Evolutionary conservation across 192 early-diverging fungal species (phyloP), one percentile per base, ranked within the genome.

Genomic region (Phlyctochytrium arcticum): DNA sequence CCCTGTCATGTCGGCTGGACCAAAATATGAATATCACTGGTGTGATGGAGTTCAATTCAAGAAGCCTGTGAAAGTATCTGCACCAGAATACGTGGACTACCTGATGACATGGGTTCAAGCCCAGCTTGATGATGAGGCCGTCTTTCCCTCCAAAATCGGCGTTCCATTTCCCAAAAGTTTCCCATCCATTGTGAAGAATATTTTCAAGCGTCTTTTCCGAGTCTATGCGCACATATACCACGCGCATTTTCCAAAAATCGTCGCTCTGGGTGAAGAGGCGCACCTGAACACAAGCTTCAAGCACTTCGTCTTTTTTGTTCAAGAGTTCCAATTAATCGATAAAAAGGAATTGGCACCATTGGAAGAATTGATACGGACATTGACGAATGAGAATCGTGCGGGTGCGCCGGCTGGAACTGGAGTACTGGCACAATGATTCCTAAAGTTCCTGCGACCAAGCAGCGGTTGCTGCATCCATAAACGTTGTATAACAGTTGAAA

Each of bases 211-310:
- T 32, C 82, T 98, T 51, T 88, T 94, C 66, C 83, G 95, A 6
- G 90, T 98, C 27, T 96, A 96, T 68, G 95, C 93, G 5, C 95
- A 98, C 61, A 83, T 98, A 32, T 98, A 96, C 75, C 83, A 89
- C 67, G 80, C 88, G 26, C 95, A 98, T 68, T 89, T 91, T 47
- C 76, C 83, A 12, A 78, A 76, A 46, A 82, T 95, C 50, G 84
- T 85, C 44, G 82, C 81, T 21, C 78, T 92, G 32, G 91, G 88
- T 5, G 88, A 92, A 47, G 92, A 90, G 48, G 84, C 89, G n/a
- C 89, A 92, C 67, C 78, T 98, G 50, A 95, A 96, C 75, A 98
- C 94, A 19, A 86, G 83, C 61, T 96, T 95, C 77, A 93, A 93
- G 63, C 95, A 98, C 74, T 96, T 95, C 80, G 84, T 93, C 17